Conservation (phyloP, 2,329 filamentous ascomycete species). For the Fusarium begoniae region DNA sequence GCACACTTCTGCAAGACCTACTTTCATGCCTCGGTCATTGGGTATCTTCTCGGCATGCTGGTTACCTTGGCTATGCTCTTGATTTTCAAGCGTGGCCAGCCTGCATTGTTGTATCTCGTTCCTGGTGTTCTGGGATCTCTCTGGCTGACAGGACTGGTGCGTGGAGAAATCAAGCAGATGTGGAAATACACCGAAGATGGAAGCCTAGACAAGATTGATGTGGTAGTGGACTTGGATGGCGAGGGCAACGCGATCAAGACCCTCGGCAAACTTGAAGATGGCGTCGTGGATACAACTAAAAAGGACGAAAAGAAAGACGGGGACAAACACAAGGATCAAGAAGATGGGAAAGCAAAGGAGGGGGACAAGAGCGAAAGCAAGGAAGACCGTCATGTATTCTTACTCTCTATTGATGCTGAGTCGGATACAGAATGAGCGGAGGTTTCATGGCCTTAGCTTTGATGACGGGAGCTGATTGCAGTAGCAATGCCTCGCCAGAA, state of each 20-base stretch:
- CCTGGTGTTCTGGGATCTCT: conserved; percentile 80
- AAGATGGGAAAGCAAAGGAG: conserved; percentile 5
- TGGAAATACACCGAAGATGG: conserved; percentile 84
- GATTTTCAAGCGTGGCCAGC: conserved; percentile 83
- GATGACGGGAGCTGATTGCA: neutral
- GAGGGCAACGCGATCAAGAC: conserved; percentile 57
- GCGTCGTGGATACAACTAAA: conserved; percentile 50
- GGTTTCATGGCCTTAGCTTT: neutral
- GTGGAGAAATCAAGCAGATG: conserved; percentile 78
- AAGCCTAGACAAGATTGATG: conserved; percentile 62
- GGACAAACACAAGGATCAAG: conserved; percentile 8
- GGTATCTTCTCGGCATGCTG: conserved; percentile 82
- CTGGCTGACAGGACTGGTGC: conserved; percentile 76
- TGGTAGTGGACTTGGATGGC: conserved; percentile 63
- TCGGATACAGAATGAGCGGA: conserved; percentile 17
- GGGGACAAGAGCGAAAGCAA: conserved; percentile 25
- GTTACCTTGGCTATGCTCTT: conserved; percentile 80
- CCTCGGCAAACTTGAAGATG: conserved; percentile 50
- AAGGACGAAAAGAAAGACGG: conserved; percentile 42
- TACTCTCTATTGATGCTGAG: conserved; percentile 47
- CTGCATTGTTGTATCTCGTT: conserved; percentile 90
- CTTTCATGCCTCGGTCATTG: conserved; percentile 79
- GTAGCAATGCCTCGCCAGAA: neutral
- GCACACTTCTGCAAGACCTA: conserved; percentile 81
- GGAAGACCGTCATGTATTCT: conserved; percentile 44